Evolutionary conservation across 2,329 filamentous ascomycete genomes (phyloP), one percentile per base, ranked within the genome.

Genomic region (Teratosphaeria destructans): DNA sequence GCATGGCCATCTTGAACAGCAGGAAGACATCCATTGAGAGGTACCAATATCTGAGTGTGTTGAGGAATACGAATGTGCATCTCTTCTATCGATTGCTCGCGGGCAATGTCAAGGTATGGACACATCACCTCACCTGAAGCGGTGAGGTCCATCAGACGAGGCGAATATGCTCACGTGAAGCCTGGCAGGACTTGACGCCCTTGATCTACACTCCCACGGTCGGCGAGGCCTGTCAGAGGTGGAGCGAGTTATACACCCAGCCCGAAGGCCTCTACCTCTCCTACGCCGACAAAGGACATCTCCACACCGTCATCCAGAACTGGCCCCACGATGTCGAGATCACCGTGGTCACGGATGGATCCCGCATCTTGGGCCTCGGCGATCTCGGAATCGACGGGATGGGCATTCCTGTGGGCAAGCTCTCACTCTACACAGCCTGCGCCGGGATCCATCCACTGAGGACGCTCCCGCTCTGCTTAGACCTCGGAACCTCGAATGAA

Each of bases 341-440:
- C 72, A 95, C 91, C 71, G 92, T 96, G 73, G 87, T 99, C 68
- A 97, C 94, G 16, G 94, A 99, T 74, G 94, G 94, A 62, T 96
- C 92, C 55, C 88, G 94, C 66, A 96, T 87, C 74, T 85, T 92
- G 60, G 93, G 94, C 71, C 85, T 99, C 43, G 94, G 94, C 68
- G 94, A 99, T 76, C 83, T 97, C 60, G 94, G 94, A 67, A 87
- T 99, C 66, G 96, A 96, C 75, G 94, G 94, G 71, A 95, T 97
- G 80, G 94, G 94, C 66, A 99, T 99, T 75, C 91, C 94, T 63
- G 93, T 99, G 67, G 94, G 94, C 72, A 99, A 99, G 80, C 83
- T 97, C 63, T 86, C 92, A 64, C 83, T 99, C 57, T 99, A 99
- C 82, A 96, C 90, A 61, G 91, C 88, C 54, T 95, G 93, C 71